These are phyloP conservation scores for Pseudogymnoascus sp. DNA, from an alignment of 2,329 filamentous ascomycete genomes.

Conservation along the genomic window DNA sequence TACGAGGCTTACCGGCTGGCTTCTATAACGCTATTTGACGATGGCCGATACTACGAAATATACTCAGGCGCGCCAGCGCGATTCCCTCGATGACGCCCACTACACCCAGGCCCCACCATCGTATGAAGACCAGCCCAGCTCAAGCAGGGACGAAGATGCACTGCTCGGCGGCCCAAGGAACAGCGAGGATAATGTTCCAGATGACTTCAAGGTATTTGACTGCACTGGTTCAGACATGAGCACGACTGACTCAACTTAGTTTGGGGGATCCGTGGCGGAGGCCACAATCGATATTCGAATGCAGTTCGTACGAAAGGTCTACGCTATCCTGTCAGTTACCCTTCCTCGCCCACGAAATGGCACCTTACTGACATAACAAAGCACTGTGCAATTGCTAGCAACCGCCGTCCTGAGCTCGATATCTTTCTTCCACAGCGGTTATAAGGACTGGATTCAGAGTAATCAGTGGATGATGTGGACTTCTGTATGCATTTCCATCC, in stretches of 20 bases:
- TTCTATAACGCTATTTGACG: conserved; percentile 1
- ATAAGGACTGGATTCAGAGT: conserved; percentile 78
- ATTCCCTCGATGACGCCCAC: conserved; percentile 65
- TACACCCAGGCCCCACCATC: conserved; percentile 76
- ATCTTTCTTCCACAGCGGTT: conserved; percentile 73
- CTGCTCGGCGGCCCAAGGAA: conserved; percentile 60
- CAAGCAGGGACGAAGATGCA: conserved; percentile 42
- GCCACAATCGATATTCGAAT: conserved; percentile 92
- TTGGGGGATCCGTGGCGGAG: conserved; percentile 86
- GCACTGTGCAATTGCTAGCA: conserved; percentile 80
- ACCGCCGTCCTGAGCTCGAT: conserved; percentile 73
- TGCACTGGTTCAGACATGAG: background rate
- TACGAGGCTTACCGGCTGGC: background rate
- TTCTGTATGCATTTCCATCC: conserved; percentile 45
- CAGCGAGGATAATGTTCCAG: conserved; percentile 85
- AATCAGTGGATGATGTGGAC: conserved; percentile 79
- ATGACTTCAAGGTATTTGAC: conserved; percentile 78
- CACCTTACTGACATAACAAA: conserved; percentile 20
- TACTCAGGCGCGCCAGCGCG: conserved; percentile 70
- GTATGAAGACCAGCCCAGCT: conserved; percentile 55
- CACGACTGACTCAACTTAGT: conserved; percentile 40
- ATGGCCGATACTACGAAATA: conserved; percentile 80
- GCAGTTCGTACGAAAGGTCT: conserved; percentile 95
- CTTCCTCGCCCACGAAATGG: background rate
- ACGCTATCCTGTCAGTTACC: conserved; percentile 68